These are phyloP conservation scores for Leccinum boreale DNA, from an alignment of 768 basidiomycete species.

Conservation along the genomic window DNA sequence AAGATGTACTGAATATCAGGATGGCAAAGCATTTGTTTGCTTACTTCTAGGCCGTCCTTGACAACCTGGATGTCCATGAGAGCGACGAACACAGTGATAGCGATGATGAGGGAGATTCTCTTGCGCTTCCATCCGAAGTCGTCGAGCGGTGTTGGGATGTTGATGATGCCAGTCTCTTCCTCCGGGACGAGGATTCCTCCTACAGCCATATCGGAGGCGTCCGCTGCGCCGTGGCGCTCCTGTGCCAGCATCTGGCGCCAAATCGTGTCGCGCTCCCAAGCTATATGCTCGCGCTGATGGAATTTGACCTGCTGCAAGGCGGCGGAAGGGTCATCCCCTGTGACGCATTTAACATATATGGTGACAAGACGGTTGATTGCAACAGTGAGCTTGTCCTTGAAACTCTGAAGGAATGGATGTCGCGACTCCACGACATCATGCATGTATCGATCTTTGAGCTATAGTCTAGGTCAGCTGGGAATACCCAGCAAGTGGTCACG, in stretches of 20 bases:
- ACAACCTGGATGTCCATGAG: conserved; percentile 55
- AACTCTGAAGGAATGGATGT: conserved; percentile 60
- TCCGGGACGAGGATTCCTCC: conserved; percentile 46
- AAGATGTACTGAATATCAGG: conserved; percentile 81
- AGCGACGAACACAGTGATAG: conserved; percentile 56
- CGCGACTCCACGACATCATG: no score
- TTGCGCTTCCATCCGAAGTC: conserved; percentile 61
- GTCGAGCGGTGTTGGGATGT: conserved; percentile 65
- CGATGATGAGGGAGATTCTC: conserved; percentile 54
- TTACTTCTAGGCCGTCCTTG: conserved; percentile 57
- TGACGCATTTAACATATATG: conserved; percentile 84
- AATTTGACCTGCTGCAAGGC: conserved; percentile 83
- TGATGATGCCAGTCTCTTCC: conserved; percentile 34
- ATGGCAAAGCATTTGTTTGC: conserved; percentile 92
- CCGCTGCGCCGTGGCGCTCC: conserved; percentile 57
- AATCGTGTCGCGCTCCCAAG: conserved; percentile 96
- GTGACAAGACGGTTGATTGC: conserved; percentile 58
- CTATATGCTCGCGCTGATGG: conserved; percentile 91
- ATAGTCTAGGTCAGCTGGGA: not conserved
- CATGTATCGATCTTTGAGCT: conserved; percentile 44
- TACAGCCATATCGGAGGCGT: conserved; percentile 33
- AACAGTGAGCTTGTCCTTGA: conserved; percentile 61
- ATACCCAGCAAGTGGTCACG: not conserved
- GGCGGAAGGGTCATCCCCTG: conserved; percentile 59
- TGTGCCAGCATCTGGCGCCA: conserved; percentile 95